phyloP scores from a whole-genome alignment of 2,329 filamentous ascomycete genomes.

The Nannizziopsis barbatae region DNA sequence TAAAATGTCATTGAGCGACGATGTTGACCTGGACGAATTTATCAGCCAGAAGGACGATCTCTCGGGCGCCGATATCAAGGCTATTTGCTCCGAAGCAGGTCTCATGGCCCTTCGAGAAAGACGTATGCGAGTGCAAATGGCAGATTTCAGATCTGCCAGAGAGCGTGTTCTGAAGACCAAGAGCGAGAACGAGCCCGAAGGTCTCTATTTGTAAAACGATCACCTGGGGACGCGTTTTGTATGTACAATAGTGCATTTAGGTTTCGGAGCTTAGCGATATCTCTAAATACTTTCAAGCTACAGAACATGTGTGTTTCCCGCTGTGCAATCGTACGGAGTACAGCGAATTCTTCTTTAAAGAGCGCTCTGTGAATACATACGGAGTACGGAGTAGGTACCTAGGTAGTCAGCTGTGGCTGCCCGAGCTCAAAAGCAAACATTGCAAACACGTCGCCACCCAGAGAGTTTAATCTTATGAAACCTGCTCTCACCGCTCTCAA shows the following conservation, averaged over 20 bases:
- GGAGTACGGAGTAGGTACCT: too few species aligned
- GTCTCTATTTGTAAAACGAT: constrained; percentile 75
- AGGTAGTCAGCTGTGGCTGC: neutral
- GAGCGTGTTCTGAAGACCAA: constrained; percentile 97
- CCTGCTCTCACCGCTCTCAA: neutral
- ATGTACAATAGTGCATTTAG: constrained; percentile 9
- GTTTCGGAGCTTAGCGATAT: constrained; percentile 5
- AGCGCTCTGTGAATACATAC: too few species aligned
- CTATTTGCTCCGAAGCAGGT: constrained; percentile 95
- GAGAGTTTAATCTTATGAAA: neutral
- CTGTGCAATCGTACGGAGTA: too few species aligned
- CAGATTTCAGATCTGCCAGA: constrained; percentile 83
- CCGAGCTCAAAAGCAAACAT: constrained; percentile 18
- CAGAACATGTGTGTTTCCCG: too few species aligned
- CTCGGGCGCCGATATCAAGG: constrained; percentile 95
- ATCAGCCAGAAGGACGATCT: constrained; percentile 97
- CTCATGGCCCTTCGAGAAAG: constrained; percentile 87
- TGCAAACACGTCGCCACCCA: constrained; percentile 9
- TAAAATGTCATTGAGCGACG: constrained; percentile 93
- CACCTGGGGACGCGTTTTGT: neutral
- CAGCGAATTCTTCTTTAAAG: too few species aligned
- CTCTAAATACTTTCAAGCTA: neutral
- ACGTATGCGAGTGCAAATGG: constrained; percentile 98
- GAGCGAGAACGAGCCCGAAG: constrained; percentile 95
- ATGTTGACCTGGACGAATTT: constrained; percentile 98